A percentile compares a stretch with the other conserved stretches of the same genome.
These are phyloP conservation scores for Erodium moschatum DNA, from an alignment of 441 rosid genomes.

Conservation along the genomic window DNA sequence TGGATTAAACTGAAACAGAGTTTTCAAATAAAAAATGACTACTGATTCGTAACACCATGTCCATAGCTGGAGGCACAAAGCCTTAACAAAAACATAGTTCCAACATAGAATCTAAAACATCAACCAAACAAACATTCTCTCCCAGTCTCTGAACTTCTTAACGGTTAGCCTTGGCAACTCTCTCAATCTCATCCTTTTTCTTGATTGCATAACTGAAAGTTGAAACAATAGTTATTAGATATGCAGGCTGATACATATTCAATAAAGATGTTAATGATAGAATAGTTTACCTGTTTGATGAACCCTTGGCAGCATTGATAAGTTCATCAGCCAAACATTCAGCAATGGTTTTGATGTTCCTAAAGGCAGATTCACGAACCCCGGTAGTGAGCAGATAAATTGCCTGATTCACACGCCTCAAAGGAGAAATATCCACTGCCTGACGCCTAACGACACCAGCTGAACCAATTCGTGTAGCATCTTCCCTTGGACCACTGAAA, in stretches of 20 bases:
- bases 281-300: conserved; percentile 60
- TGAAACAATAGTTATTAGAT: neutral
- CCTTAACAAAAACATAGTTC: too few relatives aligned
- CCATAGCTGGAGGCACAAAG: too few relatives aligned
- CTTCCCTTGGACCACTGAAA: conserved; percentile 62
- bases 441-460: conserved; percentile 88
- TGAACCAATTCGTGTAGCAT: conserved; percentile 81
- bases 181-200: conserved; percentile 35
- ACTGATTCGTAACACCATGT: too few relatives aligned
- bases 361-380: conserved; percentile 76
- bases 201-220: conserved; percentile 62
- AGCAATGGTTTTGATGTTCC: conserved; percentile 74
- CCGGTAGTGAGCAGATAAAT: conserved; percentile 72
- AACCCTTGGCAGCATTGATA: conserved; percentile 86
- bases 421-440: conserved; percentile 79
- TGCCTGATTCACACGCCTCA: conserved; percentile 70
- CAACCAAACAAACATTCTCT: neutral
- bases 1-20: too few relatives aligned
- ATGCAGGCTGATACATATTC: too few relatives aligned
- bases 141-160: conserved; percentile 24
- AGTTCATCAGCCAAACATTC: conserved; percentile 88
- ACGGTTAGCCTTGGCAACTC: conserved; percentile 77
- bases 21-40: too few relatives aligned
- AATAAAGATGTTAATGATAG: too few relatives aligned
- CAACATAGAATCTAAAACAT: too few relatives aligned